Evolutionary conservation across 805 yeast species (phyloP).

Genomic region (Myxozyma sirexii): DNA sequence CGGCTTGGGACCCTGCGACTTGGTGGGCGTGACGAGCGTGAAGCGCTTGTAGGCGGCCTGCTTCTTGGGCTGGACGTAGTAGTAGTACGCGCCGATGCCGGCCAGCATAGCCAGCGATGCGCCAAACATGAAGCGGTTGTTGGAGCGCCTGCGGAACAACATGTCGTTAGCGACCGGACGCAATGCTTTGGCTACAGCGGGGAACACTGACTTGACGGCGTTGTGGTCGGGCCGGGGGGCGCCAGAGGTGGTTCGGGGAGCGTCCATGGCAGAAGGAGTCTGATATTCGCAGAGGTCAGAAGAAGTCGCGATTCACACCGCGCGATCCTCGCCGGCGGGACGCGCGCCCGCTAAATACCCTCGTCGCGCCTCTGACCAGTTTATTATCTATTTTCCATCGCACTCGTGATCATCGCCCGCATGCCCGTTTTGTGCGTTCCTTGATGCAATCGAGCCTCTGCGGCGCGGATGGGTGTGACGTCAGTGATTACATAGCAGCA

Average conservation of each 20-base stretch:
- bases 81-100: slow-evolving; percentile 22
- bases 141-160: slow-evolving; percentile 5
- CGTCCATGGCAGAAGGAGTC: not conserved
- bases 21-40: slow-evolving; percentile 15
- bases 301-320: too few species aligned
- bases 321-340: too few species aligned
- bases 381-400: slow-evolving; percentile 1
- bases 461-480: not conserved
- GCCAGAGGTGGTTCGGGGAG: not conserved
- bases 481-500: not conserved
- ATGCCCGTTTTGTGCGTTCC: not conserved
- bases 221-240: slow-evolving; percentile 1
- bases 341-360: too few species aligned
- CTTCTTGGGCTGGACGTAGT: slow-evolving; percentile 8
- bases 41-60: slow-evolving; percentile 5
- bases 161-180: slow-evolving; percentile 1
- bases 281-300: too few species aligned
- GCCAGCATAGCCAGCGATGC: slow-evolving; percentile 9
- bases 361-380: not conserved
- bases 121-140: slow-evolving; percentile 25
- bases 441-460: not conserved
- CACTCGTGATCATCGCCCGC: not conserved
- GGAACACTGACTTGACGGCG: slow-evolving; percentile 1
- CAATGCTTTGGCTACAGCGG: not conserved
- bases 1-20: slow-evolving; percentile 19